Evolutionary conservation across 116 monocot species (phyloP).

Genomic region (Phalaenopsis hybrid): DNA sequence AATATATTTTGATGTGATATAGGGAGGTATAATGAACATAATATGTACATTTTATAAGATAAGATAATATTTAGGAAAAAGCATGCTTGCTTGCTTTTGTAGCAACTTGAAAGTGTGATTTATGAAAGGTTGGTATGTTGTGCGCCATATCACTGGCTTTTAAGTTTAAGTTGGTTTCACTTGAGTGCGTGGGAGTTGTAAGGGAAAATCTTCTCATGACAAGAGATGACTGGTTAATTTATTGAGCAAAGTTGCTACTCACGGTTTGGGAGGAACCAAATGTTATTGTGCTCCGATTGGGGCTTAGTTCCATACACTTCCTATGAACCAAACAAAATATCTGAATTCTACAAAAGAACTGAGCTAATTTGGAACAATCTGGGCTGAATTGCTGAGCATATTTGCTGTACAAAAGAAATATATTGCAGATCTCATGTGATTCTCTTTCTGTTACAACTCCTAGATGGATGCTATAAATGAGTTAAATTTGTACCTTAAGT

Average conservation of each 20-base stretch:
- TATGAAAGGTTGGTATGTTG: neutral
- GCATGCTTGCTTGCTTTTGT: neutral
- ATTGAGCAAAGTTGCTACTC: neutral
- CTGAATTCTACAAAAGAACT: neutral
- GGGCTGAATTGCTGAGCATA: neutral
- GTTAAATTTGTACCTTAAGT: neutral
- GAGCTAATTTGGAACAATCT: neutral
- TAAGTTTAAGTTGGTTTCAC: neutral
- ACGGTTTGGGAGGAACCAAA: neutral
- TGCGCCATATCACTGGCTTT: neutral
- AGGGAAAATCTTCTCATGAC: neutral
- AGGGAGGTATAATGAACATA: neutral
- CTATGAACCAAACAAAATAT: neutral
- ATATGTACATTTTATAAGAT: neutral
- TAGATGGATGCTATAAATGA: neutral
- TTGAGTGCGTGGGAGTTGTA: neutral
- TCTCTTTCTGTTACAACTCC: neutral
- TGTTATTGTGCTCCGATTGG: neutral
- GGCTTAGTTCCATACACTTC: neutral
- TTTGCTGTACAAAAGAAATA: neutral
- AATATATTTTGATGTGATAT: neutral
- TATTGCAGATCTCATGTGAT: neutral
- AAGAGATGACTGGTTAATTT: neutral
- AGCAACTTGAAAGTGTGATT: neutral
- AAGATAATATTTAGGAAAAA: neutral